A percentile compares a stretch with the other conserved stretches of the same genome.
These are phyloP conservation scores for Leccinum imitatum DNA, from an alignment of 768 basidiomycete genomes.

Conservation along the genomic window DNA sequence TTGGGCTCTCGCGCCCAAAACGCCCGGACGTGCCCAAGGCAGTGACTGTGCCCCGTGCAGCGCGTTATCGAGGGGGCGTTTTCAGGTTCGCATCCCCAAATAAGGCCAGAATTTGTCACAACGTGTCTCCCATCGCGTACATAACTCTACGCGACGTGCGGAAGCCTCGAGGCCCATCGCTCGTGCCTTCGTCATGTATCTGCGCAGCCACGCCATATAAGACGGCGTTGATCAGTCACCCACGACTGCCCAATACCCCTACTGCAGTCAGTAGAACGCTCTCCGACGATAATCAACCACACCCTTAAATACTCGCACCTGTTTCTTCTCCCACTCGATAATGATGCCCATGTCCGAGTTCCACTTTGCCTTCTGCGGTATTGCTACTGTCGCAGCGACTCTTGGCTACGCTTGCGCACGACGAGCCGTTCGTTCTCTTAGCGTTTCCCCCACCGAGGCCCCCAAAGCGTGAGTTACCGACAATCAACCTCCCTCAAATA, in stretches of 20 bases:
- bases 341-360: constrained; percentile 56
- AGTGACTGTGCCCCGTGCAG: constrained; percentile 9
- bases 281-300: constrained; percentile 19
- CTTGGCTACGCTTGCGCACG: constrained; percentile 58
- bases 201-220: constrained; percentile 29
- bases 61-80: constrained; percentile 12
- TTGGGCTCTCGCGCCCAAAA: constrained; percentile 1
- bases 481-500: constrained; percentile 29
- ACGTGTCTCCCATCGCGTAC: constrained; percentile 22
- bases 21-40: constrained; percentile 13
- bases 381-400: constrained; percentile 60
- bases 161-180: constrained; percentile 35
- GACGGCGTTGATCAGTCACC: constrained; percentile 27
- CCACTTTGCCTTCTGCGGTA: constrained; percentile 54
- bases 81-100: constrained; percentile 11
- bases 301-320: constrained; percentile 22
- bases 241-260: constrained; percentile 21
- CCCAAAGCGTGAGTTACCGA: constrained; percentile 33
- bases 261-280: not conserved
- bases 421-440: constrained; percentile 29
- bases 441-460: constrained; percentile 16
- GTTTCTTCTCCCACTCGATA: constrained; percentile 14
- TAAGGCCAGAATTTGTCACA: not conserved
- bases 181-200: constrained; percentile 26
- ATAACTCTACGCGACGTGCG: constrained; percentile 19